These are phyloP conservation scores for Fraxinus baroniana DNA, from an alignment of 305 asterid species.

Conservation along the genomic window DNA sequence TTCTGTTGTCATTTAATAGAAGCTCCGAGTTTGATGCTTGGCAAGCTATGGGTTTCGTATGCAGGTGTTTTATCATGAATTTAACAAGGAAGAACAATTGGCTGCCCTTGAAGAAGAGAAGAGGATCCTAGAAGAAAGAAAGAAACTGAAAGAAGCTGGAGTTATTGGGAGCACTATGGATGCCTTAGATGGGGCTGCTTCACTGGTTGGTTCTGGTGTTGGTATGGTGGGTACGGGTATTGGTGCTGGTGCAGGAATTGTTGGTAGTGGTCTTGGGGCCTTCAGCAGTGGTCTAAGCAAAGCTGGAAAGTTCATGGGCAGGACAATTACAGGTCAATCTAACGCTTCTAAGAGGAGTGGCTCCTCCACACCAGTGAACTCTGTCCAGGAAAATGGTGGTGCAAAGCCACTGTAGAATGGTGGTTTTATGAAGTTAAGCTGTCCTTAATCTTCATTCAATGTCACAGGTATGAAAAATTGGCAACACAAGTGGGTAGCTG, in stretches of 20 bases:
- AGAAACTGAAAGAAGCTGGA: constrained; percentile 89
- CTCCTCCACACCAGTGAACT: constrained; percentile 59
- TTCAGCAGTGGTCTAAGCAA: constrained; percentile 76
- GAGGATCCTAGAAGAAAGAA: constrained; percentile 68
- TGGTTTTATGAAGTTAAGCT: constrained; percentile 8
- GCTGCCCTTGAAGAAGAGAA: constrained; percentile 87
- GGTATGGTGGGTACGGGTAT: constrained; percentile 71
- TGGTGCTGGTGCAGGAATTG: constrained; percentile 55
- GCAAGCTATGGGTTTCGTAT: constrained; percentile 13
- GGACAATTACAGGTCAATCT: constrained; percentile 70
- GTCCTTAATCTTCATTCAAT: not conserved
- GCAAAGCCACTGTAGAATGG: constrained; percentile 48
- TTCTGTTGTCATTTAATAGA: not conserved
- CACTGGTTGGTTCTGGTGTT: constrained; percentile 65
- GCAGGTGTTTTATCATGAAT: constrained; percentile 79
- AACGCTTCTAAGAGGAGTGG: constrained; percentile 61
- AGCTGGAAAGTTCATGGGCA: constrained; percentile 92
- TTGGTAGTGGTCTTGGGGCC: constrained; percentile 68
- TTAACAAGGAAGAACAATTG: constrained; percentile 80
- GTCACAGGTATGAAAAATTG: not conserved
- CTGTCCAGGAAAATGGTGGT: constrained; percentile 71
- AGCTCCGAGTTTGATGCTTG: constrained; percentile 2
- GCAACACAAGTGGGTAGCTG: not conserved
- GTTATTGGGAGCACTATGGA: constrained; percentile 93
- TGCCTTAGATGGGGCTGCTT: constrained; percentile 87